Percentiles rank a stretch among this genome's conserved stretches.
phyloP scores from a whole-genome alignment of 1,139 yeast genomes.

The Wickerhamomyces sp. region DNA sequence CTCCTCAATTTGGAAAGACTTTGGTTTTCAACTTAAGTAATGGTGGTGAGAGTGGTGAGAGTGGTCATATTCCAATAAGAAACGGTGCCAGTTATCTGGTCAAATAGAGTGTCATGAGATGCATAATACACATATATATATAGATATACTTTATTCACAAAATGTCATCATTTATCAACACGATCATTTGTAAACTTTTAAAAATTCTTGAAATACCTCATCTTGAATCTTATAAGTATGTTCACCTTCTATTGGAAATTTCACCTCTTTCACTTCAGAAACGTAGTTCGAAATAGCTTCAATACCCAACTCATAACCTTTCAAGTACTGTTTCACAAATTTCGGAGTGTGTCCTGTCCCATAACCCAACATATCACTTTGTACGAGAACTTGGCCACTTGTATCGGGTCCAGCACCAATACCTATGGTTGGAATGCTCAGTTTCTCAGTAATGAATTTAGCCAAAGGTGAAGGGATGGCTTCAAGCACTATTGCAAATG shows the following conservation, averaged over 20 bases:
- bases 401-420: slow-evolving; percentile 89
- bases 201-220: slow-evolving; percentile 52
- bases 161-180: no score
- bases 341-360: slow-evolving; percentile 57
- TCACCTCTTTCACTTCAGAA: slow-evolving; percentile 46
- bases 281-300: slow-evolving; percentile 50
- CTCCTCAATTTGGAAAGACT: slow-evolving; percentile 52
- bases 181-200: slow-evolving; percentile 9
- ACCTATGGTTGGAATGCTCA: slow-evolving; percentile 81
- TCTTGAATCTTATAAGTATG: slow-evolving; percentile 73
- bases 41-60: slow-evolving; percentile 9
- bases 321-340: slow-evolving; percentile 69
- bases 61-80: slow-evolving; percentile 20
- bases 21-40: slow-evolving; percentile 30
- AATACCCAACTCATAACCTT: slow-evolving; percentile 46
- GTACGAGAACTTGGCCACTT: slow-evolving; percentile 87
- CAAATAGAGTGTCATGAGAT: no score
- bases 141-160: no score
- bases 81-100: slow-evolving; percentile 27
- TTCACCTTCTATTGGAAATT: slow-evolving; percentile 55
- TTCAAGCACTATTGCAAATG: slow-evolving; percentile 70
- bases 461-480: slow-evolving; percentile 84
- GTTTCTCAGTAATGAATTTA: slow-evolving; percentile 48
- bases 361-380: slow-evolving; percentile 81
- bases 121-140: no score